Evolutionary conservation across 2,329 filamentous ascomycete species (phyloP).

Genomic region (Aureobasidium musti): DNA sequence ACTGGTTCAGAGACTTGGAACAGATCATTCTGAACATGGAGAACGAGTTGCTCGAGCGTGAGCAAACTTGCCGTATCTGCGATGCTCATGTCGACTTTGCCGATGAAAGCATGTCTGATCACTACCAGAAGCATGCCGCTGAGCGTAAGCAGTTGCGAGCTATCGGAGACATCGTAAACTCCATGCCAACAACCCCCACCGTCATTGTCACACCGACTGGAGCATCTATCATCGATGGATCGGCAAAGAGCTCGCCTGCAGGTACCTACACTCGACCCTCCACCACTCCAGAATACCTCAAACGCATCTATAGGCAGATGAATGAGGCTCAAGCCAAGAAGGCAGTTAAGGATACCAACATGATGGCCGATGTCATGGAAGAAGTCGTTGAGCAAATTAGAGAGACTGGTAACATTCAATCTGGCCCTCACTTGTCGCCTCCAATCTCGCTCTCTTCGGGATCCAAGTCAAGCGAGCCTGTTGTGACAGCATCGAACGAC

Average conservation of each 20-base stretch:
- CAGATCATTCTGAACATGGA: background rate
- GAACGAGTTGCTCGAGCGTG: conserved; percentile 27
- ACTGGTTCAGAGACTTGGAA: conserved; percentile 18
- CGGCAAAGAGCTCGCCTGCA: background rate
- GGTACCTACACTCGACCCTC: too few species aligned
- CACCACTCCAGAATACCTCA: background rate
- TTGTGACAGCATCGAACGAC: background rate
- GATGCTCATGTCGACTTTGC: conserved; percentile 5
- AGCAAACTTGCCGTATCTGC: conserved; percentile 21
- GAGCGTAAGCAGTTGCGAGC: background rate
- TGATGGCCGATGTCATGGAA: too few species aligned
- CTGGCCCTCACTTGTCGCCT: background rate
- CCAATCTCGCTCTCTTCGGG: background rate
- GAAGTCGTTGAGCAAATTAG: background rate
- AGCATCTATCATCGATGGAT: background rate
- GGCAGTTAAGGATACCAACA: background rate
- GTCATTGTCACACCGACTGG: background rate
- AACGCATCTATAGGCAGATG: background rate
- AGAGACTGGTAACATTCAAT: background rate
- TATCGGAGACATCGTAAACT: background rate
- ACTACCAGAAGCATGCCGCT: conserved; percentile 5
- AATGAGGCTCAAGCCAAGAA: background rate
- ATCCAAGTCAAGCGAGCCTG: background rate
- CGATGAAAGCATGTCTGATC: background rate
- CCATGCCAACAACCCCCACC: background rate